Conservation (phyloP, 1,284 basidiomycete species). For the Schizophyllum commune region DNA sequence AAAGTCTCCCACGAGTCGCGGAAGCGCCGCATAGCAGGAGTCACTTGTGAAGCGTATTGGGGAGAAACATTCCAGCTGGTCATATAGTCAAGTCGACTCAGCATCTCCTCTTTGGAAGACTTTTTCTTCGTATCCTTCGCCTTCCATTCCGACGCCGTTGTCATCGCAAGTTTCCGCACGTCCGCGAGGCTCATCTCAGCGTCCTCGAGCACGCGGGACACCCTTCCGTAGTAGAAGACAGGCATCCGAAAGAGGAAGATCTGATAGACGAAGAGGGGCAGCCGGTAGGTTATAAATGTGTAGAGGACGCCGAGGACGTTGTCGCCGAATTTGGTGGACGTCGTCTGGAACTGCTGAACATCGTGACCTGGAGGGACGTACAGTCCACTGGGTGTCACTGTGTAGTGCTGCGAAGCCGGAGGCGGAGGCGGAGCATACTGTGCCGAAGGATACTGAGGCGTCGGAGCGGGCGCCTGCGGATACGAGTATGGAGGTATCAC, state of each 20-base stretch:
- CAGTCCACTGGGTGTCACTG: neutral
- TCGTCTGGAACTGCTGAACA: neutral
- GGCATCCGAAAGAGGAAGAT: slow-evolving; percentile 18
- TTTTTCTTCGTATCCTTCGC: neutral
- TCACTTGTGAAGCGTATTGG: slow-evolving; percentile 27
- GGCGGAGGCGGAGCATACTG: neutral
- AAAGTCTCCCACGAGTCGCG: slow-evolving; percentile 32
- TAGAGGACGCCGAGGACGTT: neutral
- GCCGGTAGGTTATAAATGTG: neutral
- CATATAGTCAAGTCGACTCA: slow-evolving; percentile 5
- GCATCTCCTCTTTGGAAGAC: neutral
- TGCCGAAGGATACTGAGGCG: neutral
- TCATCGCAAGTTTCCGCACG: slow-evolving; percentile 19
- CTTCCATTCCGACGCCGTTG: slow-evolving; percentile 11
- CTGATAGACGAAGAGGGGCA: slow-evolving; percentile 12
- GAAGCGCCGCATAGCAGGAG: slow-evolving; percentile 19
- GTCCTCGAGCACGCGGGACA: slow-evolving; percentile 23
- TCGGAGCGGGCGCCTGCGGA: too few relatives aligned
- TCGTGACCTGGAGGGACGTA: neutral
- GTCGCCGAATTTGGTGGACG: neutral
- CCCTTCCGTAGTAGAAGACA: slow-evolving; percentile 21
- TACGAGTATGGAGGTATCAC: neutral
- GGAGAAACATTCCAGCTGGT: slow-evolving; percentile 8
- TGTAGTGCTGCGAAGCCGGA: neutral
- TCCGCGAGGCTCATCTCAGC: slow-evolving; percentile 21